Evolutionary conservation across 2,329 filamentous ascomycete species (phyloP), one percentile per base, ranked within the genome.

Genomic region (Chaetomiaceae sp.): DNA sequence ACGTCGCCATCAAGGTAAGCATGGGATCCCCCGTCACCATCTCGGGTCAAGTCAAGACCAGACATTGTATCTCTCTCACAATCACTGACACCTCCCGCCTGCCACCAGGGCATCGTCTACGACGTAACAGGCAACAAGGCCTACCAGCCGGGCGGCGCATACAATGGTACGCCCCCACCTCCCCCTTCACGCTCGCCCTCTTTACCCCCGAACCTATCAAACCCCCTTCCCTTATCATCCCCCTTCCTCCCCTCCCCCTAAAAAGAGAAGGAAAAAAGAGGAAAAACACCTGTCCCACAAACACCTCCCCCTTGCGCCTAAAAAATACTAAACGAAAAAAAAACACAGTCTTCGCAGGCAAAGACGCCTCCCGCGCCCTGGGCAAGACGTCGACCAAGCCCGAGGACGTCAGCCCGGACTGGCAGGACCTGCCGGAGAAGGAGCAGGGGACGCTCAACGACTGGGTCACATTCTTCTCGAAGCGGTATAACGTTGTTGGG

Each of bases 401-500:
- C 5, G 89, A 93, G 62, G 91, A 97, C 60, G 92, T 89, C 58
- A 74, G 74, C 27, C 74, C 93, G 2, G 86, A 96, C 44, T 97
- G 89, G 87, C 76, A 85, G 51, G 87, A 90, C 63, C 74, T 99
- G 45, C 75, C 77, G 13, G 90, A 95, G 19, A 90, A 93, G 70
- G 85, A 96, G 68, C 89, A 93, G 73, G 82, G 81, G 21, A 85
- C 87, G 3, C 73, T 99, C 55, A 79, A 92, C 48, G 93, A 99
- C 68, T 99, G 93, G 93, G 82, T 86, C 57, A 95, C 87, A 2
- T 99, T 95, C 72, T 99, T 99, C 71, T 89, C 86, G 60, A 99
- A 97, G 75, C 79, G 93, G 51, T 99, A 99, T 73, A 97, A 96
- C 63, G 80, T 97, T 45, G 83, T 95, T 41, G 89, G 89, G 13